phyloP scores from a whole-genome alignment of 352 stramenopile species.

The Pythium sukuiense region DNA sequence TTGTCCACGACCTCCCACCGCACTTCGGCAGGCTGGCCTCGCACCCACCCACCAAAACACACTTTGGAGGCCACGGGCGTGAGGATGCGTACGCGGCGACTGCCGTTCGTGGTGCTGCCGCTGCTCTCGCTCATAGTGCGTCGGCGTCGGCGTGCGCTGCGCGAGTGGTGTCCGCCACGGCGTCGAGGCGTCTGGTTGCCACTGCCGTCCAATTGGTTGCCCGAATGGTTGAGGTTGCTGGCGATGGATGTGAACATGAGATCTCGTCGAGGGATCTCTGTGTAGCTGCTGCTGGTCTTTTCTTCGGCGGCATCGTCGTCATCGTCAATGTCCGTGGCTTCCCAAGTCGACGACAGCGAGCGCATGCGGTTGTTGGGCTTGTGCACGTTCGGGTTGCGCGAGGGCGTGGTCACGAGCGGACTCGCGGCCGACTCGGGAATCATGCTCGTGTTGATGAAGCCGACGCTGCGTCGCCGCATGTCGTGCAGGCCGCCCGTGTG shows the following conservation, averaged over 20 bases:
- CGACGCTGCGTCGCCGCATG: slow-evolving; percentile 28
- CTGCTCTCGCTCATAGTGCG: slow-evolving; percentile 36
- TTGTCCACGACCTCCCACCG: slow-evolving; percentile 77
- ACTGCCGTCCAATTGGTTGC: slow-evolving; percentile 9
- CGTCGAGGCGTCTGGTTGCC: slow-evolving; percentile 21
- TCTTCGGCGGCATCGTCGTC: slow-evolving; percentile 45
- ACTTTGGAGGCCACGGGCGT: slow-evolving; percentile 46
- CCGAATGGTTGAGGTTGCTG: slow-evolving; percentile 22
- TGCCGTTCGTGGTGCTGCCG: slow-evolving; percentile 28
- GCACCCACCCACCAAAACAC: slow-evolving; percentile 66
- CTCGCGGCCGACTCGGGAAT: slow-evolving; percentile 12
- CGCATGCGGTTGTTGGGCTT: slow-evolving; percentile 34
- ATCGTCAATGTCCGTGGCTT: slow-evolving; percentile 48
- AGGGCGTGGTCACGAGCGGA: slow-evolving; percentile 24
- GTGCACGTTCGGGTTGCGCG: slow-evolving; percentile 32
- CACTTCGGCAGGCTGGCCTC: slow-evolving; percentile 75
- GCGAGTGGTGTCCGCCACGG: slow-evolving; percentile 25
- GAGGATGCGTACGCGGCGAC: slow-evolving; percentile 54
- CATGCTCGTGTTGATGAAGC: slow-evolving; percentile 26
- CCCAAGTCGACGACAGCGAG: slow-evolving; percentile 67
- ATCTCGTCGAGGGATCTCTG: slow-evolving; percentile 22
- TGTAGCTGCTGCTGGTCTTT: slow-evolving; percentile 16
- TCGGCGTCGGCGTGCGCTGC: slow-evolving; percentile 23
- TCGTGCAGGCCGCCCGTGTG: slow-evolving; percentile 11
- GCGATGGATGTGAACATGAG: slow-evolving; percentile 31